Conservation (phyloP, 2,329 filamentous ascomycete species). For the Rugonectria rugulosa region DNA sequence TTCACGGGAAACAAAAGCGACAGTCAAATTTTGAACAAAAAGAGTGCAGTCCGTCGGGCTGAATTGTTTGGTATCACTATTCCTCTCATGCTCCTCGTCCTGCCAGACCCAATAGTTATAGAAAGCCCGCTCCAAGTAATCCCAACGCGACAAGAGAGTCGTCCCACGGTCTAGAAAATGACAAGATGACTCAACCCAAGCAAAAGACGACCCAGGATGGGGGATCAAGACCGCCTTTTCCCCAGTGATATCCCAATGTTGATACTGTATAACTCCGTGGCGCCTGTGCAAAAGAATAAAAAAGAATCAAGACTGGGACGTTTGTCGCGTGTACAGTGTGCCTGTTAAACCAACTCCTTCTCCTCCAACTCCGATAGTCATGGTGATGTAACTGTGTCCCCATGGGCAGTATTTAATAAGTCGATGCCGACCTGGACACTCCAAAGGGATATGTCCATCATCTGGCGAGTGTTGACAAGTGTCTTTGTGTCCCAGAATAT, state of each 20-base stretch:
- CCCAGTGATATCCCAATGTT: conserved; percentile 23
- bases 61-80: conserved; percentile 37
- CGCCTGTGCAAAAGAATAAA: conserved; percentile 39
- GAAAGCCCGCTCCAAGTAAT: conserved; percentile 8
- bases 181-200: conserved; percentile 12
- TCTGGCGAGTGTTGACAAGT: too few species aligned
- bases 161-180: conserved; percentile 29
- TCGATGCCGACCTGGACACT: too few species aligned
- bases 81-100: conserved; percentile 23
- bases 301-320: conserved; percentile 26
- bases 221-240: too few species aligned
- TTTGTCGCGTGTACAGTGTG: conserved; percentile 30
- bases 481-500: too few species aligned
- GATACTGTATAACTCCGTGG: conserved; percentile 38
- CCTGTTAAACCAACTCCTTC: conserved; percentile 18
- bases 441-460: too few species aligned
- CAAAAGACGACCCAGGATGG: conserved; percentile 20
- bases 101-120: conserved; percentile 10
- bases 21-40: conserved; percentile 19
- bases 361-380: conserved; percentile 34
- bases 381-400: conserved; percentile 17
- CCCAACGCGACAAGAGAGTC: conserved; percentile 6
- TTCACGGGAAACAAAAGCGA: conserved; percentile 10
- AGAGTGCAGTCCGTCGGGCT: conserved; percentile 27
- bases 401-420: too few species aligned